Conservation (phyloP, 768 basidiomycete species). For the Mycena galopus region DNA sequence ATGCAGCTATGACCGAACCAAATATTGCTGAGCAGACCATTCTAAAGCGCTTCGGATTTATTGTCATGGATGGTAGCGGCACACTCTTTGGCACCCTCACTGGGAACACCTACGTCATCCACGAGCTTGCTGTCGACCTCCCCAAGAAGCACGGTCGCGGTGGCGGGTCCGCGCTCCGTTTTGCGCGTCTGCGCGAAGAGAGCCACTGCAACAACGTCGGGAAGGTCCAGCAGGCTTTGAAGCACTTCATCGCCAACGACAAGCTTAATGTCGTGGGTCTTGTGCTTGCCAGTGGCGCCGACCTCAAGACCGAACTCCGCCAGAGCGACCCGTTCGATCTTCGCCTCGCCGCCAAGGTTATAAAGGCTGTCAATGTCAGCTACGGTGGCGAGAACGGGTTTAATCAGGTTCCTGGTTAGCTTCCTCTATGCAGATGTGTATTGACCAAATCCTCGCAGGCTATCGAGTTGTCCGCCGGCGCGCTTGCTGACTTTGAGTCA, state of each 20-base stretch:
- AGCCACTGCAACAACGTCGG: slow-evolving; percentile 99
- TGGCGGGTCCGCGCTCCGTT: slow-evolving; percentile 99
- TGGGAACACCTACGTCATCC: slow-evolving; percentile 96
- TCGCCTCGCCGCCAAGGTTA: slow-evolving; percentile 89
- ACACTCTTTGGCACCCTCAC: slow-evolving; percentile 96
- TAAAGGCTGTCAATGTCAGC: slow-evolving; percentile 98
- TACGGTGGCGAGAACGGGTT: slow-evolving; percentile 99
- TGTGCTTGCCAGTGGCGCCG: slow-evolving; percentile 96
- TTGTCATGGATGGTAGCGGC: slow-evolving; percentile 99
- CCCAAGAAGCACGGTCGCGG: slow-evolving; percentile 99
- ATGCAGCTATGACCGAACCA: too few species aligned
- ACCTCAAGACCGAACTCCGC: slow-evolving; percentile 98
- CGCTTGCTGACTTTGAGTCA: slow-evolving; percentile 98
- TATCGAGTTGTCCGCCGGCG: slow-evolving; percentile 96
- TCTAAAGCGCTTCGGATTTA: slow-evolving; percentile 98
- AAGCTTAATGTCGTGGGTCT: slow-evolving; percentile 98
- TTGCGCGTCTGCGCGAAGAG: slow-evolving; percentile 98
- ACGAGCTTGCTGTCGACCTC: slow-evolving; percentile 99
- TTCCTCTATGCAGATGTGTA: neutral
- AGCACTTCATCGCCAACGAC: slow-evolving; percentile 97
- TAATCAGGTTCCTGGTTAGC: slow-evolving; percentile 78
- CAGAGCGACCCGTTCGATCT: slow-evolving; percentile 97
- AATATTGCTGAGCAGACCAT: too few species aligned
- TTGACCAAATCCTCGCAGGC: slow-evolving; percentile 67
- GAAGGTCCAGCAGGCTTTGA: slow-evolving; percentile 97